Evolutionary conservation across 1,284 basidiomycete genomes (phyloP), one percentile per base, ranked within the genome.

Genomic region (Ustilago curta): DNA sequence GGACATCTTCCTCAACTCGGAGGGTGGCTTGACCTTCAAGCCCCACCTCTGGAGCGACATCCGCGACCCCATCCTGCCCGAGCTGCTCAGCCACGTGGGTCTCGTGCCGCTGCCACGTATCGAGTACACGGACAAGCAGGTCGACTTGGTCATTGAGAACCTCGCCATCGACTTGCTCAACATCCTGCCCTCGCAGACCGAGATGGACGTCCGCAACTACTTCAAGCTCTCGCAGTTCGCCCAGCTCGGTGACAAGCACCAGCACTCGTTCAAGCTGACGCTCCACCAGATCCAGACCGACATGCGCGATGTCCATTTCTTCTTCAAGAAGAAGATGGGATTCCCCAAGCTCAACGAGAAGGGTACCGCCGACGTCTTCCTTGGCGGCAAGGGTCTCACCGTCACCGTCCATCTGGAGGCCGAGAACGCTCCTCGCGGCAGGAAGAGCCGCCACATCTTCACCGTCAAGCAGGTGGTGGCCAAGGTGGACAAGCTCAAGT

Each of bases 251-350:
- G 77, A 77, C 61, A 58, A 47, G 31, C 79, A 80, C 67, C 61
- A 76, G 60, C 79, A 81, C 72, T 67, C 69, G 48, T 76, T 81
- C 74, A 80, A 80, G 77, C 58, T 83, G 47, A 70, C 69, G 7
- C 64, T 83, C 83, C 87, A 88, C 29, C 95, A 98, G 86, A 93
- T 97, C 81, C 95, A 98, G 85, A 91, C 92, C n/a, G 94, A 96
- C 82, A 91, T 97, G 88, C 89, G 92, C 42, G 94, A 97, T 80
- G 92, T 97, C 21, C 91, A 91, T 14, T 96, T 97, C 85, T 94
- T 91, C 59, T 77, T 82, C 67, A 74, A 78, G 57, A 84, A 84
- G 69, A 77, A 87, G 50, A 83, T 87, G 0, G 92, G 92, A 5
- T 89, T 93, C 80, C 90, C 91, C 11, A 93, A 91, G 88, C 86